phyloP scores from a whole-genome alignment of 2,329 filamentous ascomycete genomes.

The Aspergillus tubingensis region DNA sequence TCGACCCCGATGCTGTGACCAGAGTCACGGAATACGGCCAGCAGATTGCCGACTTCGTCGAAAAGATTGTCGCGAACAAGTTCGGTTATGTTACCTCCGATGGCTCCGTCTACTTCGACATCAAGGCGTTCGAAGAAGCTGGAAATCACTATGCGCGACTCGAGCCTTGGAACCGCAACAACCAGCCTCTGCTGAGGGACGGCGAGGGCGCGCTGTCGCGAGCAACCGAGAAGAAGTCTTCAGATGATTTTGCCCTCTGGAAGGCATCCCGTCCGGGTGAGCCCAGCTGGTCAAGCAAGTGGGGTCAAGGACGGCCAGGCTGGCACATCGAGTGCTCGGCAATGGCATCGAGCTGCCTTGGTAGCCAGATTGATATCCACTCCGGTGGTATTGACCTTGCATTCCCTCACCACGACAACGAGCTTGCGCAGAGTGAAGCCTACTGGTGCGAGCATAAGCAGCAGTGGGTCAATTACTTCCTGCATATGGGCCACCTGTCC shows the following conservation, averaged over 20 bases:
- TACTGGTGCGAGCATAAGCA: slow-evolving; percentile 62
- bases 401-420: slow-evolving; percentile 92
- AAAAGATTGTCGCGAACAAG: slow-evolving; percentile 78
- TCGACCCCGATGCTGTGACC: slow-evolving; percentile 78
- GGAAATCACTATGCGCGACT: slow-evolving; percentile 85
- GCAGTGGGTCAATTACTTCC: slow-evolving; percentile 93
- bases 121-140: slow-evolving; percentile 76
- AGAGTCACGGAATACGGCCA: slow-evolving; percentile 90
- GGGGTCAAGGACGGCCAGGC: slow-evolving; percentile 84
- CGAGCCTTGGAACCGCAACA: slow-evolving; percentile 81
- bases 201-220: slow-evolving; percentile 72
- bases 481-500: slow-evolving; percentile 90
- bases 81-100: slow-evolving; percentile 76
- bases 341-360: slow-evolving; percentile 89
- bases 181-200: slow-evolving; percentile 80
- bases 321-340: slow-evolving; percentile 98
- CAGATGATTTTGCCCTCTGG: slow-evolving; percentile 90
- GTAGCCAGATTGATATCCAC: slow-evolving; percentile 85
- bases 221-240: slow-evolving; percentile 67
- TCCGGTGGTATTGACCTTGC: slow-evolving; percentile 88
- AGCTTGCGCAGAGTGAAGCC: slow-evolving; percentile 87
- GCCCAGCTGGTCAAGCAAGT: slow-evolving; percentile 83
- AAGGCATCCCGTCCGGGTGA: slow-evolving; percentile 91
- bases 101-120: slow-evolving; percentile 94
- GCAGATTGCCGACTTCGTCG: slow-evolving; percentile 82